Percentiles rank a stretch among this genome's conserved stretches.
phyloP scores from a whole-genome alignment of 306 rosid genomes.

The Boehmeria nivea region DNA sequence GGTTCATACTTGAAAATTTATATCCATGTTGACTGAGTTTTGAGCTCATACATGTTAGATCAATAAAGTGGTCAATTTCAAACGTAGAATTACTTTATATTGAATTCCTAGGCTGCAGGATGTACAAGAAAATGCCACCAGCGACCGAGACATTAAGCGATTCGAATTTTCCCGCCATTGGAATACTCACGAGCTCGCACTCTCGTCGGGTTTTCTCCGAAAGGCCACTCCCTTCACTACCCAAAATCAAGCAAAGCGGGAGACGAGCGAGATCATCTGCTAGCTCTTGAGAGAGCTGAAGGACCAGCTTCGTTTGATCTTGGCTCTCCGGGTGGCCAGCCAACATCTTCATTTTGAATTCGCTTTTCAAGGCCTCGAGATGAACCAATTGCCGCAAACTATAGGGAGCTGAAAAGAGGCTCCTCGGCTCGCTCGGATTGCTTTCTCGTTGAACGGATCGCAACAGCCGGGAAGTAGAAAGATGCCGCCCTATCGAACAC shows the following conservation, averaged over 20 bases:
- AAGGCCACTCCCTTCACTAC: slow-evolving; percentile 88
- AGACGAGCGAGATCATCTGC: slow-evolving; percentile 39
- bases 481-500: slow-evolving; percentile 59
- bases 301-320: slow-evolving; percentile 35
- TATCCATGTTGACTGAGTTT: too few relatives aligned
- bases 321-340: slow-evolving; percentile 71
- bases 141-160: slow-evolving; percentile 97
- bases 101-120: slow-evolving; percentile 42
- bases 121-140: slow-evolving; percentile 89
- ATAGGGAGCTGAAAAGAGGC: slow-evolving; percentile 88
- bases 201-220: slow-evolving; percentile 46
- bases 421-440: slow-evolving; percentile 92
- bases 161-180: slow-evolving; percentile 82
- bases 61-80: too few relatives aligned
- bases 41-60: too few relatives aligned
- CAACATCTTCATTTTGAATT: slow-evolving; percentile 58
- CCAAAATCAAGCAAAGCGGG: slow-evolving; percentile 76
- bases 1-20: slow-evolving; percentile 37
- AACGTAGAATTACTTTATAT: not conserved
- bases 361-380: slow-evolving; percentile 43
- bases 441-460: slow-evolving; percentile 90
- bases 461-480: slow-evolving; percentile 93
- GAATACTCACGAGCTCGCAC: slow-evolving; percentile 87
- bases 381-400: slow-evolving; percentile 73
- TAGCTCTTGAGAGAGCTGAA: slow-evolving; percentile 45